A percentile compares a stretch with the other conserved stretches of the same genome.
Evolutionary conservation across 1,139 yeast genomes (phyloP).

Genomic region (Wickerhamomyces sp.): DNA sequence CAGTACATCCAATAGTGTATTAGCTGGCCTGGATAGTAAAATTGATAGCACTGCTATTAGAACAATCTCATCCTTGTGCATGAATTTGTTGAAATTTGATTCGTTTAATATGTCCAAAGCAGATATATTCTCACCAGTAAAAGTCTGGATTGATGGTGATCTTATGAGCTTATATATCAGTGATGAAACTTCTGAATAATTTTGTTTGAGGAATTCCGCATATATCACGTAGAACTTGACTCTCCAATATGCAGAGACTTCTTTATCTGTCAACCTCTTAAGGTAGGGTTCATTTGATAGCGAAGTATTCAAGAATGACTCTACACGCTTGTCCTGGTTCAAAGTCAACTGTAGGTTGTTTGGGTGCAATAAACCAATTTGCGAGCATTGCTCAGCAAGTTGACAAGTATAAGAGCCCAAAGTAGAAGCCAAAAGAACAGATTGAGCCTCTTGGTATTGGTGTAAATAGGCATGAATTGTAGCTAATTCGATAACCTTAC

Average conservation of each 20-base stretch:
- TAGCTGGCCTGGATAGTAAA: constrained; percentile 14
- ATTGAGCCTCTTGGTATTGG: constrained; percentile 19
- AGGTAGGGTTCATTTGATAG: constrained; percentile 19
- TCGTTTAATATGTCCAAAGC: constrained; percentile 16
- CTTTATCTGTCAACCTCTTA: constrained; percentile 19
- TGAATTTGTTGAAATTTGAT: constrained; percentile 16
- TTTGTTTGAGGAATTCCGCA: constrained; percentile 17
- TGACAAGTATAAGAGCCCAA: constrained; percentile 14
- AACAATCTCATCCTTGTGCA: constrained; percentile 21
- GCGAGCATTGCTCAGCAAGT: constrained; percentile 17
- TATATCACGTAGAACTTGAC: constrained; percentile 17
- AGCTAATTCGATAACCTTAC: constrained; percentile 14
- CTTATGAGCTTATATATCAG: constrained; percentile 10
- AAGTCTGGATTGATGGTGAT: constrained; percentile 13
- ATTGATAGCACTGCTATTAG: constrained; percentile 18
- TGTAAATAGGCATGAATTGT: constrained; percentile 14
- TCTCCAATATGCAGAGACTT: constrained; percentile 21
- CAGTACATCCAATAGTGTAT: constrained; percentile 13
- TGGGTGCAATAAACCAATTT: constrained; percentile 18
- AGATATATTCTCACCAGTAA: constrained; percentile 13
- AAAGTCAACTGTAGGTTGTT: constrained; percentile 12
- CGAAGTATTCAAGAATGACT: constrained; percentile 18
- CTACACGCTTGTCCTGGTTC: constrained; percentile 22
- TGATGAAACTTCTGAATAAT: constrained; percentile 13
- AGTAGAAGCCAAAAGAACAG: constrained; percentile 13